Percentiles rank a stretch among this genome's conserved stretches.
Conservation (phyloP, 2,329 filamentous ascomycete species). For the Aaosphaeria arxii region DNA sequence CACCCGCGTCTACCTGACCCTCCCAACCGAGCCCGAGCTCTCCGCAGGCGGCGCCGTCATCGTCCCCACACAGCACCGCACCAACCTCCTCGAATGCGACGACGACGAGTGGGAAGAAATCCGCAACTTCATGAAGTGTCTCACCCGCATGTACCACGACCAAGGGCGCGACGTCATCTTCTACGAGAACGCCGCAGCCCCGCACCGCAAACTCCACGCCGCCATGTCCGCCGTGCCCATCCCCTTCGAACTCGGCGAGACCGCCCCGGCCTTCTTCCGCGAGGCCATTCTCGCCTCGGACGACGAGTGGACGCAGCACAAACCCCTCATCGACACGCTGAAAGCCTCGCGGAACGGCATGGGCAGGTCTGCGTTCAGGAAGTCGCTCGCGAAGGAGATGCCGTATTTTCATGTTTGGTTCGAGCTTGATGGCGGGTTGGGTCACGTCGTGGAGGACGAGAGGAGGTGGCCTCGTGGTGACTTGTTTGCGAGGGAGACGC, state of each 20-base stretch:
- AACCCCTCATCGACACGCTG: slow-evolving; percentile 86
- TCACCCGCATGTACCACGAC: slow-evolving; percentile 91
- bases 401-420: slow-evolving; percentile 99
- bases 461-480: slow-evolving; percentile 86
- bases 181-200: slow-evolving; percentile 91
- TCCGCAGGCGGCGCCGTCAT: slow-evolving; percentile 81
- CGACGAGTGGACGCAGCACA: slow-evolving; percentile 94
- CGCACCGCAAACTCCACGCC: slow-evolving; percentile 76
- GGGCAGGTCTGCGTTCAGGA: slow-evolving; percentile 78
- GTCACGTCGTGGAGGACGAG: slow-evolving; percentile 86
- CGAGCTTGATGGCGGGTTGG: slow-evolving; percentile 83
- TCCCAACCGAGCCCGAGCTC: slow-evolving; percentile 86
- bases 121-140: slow-evolving; percentile 96
- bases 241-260: slow-evolving; percentile 87
- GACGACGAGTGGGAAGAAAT: slow-evolving; percentile 99
- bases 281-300: slow-evolving; percentile 88
- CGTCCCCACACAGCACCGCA: slow-evolving; percentile 80
- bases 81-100: slow-evolving; percentile 93
- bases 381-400: slow-evolving; percentile 87
- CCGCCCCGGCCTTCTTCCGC: slow-evolving; percentile 88
- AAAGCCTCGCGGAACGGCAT: slow-evolving; percentile 63
- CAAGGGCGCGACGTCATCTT: slow-evolving; percentile 91
- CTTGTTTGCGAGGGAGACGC: slow-evolving; percentile 84
- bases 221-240: slow-evolving; percentile 83
- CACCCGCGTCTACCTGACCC: slow-evolving; percentile 81